A percentile compares a stretch with the other conserved stretches of the same genome.
Conservation (phyloP, 148 eudicot species). For the Camellia lanceoleosa region DNA sequence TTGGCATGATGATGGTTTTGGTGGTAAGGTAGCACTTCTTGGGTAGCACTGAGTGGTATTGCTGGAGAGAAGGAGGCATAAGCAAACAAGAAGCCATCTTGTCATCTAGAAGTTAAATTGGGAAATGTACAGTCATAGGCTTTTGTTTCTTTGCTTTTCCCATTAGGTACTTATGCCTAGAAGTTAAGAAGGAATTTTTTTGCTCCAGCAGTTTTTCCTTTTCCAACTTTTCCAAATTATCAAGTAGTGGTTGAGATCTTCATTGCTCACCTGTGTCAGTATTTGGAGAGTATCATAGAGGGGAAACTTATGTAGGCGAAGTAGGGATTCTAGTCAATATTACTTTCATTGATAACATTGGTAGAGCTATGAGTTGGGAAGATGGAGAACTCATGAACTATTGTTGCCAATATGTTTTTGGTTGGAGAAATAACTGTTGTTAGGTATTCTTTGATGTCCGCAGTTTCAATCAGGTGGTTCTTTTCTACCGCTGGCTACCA, state of each 20-base stretch:
- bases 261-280: neutral
- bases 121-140: neutral
- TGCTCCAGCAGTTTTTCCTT: neutral
- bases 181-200: neutral
- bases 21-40: neutral
- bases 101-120: neutral
- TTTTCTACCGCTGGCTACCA: neutral
- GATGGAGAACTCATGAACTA: neutral
- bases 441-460: neutral
- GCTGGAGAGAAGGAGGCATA: constrained; percentile 2
- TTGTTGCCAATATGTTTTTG: neutral
- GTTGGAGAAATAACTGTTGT: constrained; percentile 4
- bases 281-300: neutral
- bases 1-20: neutral
- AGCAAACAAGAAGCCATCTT: neutral
- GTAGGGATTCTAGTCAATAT: neutral
- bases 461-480: neutral
- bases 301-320: neutral
- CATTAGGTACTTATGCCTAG: neutral
- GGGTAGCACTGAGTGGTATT: neutral
- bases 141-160: neutral
- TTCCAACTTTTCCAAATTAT: no score
- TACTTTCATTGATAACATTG: neutral
- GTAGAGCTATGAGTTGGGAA: neutral
- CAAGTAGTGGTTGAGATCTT: neutral